phyloP scores from a whole-genome alignment of 768 basidiomycete genomes.

The Boletus sp. region DNA sequence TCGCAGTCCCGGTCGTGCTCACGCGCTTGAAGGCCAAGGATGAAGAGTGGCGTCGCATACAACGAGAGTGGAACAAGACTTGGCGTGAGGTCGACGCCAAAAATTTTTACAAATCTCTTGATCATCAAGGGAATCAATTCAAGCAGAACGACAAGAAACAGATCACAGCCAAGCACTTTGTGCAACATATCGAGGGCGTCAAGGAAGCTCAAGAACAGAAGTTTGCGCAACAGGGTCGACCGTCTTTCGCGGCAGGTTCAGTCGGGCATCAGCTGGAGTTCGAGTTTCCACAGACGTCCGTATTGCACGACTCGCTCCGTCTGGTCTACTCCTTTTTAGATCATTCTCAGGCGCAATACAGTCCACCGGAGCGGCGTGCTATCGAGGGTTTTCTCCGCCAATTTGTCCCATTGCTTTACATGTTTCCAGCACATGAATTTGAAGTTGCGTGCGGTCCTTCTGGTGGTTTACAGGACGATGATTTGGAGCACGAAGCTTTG shows the following conservation, averaged over 20 bases:
- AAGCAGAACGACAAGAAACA: conserved; percentile 95
- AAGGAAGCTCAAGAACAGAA: conserved; percentile 55
- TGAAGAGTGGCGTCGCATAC: conserved; percentile 93
- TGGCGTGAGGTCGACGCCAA: conserved; percentile 97
- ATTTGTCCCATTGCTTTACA: conserved; percentile 82
- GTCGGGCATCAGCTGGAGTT: conserved; percentile 77
- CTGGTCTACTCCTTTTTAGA: conserved; percentile 90
- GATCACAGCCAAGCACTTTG: conserved; percentile 80
- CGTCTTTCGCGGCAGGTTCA: conserved; percentile 43
- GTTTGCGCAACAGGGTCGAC: conserved; percentile 25
- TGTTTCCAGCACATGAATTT: conserved; percentile 63
- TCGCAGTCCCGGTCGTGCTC: conserved; percentile 90
- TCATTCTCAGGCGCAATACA: conserved; percentile 74
- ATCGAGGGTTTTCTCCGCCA: conserved; percentile 83
- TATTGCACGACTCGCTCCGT: conserved; percentile 86
- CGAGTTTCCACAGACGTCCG: conserved; percentile 68
- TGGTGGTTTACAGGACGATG: conserved; percentile 42
- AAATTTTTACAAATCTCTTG: conserved; percentile 97
- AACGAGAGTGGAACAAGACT: conserved; percentile 93
- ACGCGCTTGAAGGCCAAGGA: conserved; percentile 87
- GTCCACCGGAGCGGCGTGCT: conserved; percentile 68
- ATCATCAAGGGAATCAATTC: conserved; percentile 93
- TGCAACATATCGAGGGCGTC: conserved; percentile 70
- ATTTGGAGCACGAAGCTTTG: conserved; percentile 26
- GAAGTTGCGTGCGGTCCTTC: conserved; percentile 59